These are phyloP conservation scores for Tetrahymena borealis DNA, from an alignment of 73 alveolate genomes.

Conservation along the genomic window DNA sequence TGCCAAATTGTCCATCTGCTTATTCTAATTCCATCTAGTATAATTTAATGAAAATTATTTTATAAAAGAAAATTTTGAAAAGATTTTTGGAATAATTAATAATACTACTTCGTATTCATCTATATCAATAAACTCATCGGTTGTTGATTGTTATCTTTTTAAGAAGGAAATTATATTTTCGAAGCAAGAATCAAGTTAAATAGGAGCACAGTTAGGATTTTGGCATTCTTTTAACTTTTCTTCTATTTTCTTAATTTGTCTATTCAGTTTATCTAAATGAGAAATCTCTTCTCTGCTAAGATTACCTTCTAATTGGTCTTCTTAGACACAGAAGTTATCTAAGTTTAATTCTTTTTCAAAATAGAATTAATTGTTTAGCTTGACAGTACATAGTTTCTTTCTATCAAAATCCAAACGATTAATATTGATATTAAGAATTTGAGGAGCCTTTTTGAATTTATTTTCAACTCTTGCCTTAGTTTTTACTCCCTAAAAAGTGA, in stretches of 20 bases:
- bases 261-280: background rate
- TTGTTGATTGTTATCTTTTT: background rate
- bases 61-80: background rate
- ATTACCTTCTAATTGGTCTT: background rate
- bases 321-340: background rate
- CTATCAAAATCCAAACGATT: background rate
- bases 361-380: background rate
- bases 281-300: background rate
- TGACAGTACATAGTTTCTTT: background rate
- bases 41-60: background rate
- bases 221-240: background rate
- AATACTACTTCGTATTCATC: background rate
- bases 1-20: background rate
- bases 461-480: background rate
- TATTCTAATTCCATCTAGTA: background rate
- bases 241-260: background rate
- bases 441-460: background rate
- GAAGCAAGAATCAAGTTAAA: background rate
- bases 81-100: background rate
- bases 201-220: slow-evolving; percentile 3
- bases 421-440: background rate
- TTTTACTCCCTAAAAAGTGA: background rate
- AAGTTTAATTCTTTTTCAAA: background rate
- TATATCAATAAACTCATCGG: background rate
- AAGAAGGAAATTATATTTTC: background rate